Conservation (phyloP, 495 filamentous ascomycete genomes). For the Penicillium cataractarum region DNA sequence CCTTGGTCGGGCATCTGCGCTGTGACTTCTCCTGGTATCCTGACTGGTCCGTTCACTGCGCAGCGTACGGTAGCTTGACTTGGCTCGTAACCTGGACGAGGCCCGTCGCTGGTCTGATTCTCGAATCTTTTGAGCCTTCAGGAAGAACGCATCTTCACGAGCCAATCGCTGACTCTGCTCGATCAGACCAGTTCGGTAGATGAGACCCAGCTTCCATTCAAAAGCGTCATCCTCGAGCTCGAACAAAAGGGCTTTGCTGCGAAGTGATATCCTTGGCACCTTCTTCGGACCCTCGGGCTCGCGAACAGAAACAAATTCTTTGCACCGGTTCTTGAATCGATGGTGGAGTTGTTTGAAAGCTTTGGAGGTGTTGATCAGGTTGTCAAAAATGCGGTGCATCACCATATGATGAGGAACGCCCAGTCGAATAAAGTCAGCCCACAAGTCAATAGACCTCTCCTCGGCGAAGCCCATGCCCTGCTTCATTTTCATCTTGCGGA, state of each 20-base stretch:
- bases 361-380: constrained; percentile 84
- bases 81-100: constrained; percentile 55
- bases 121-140: constrained; percentile 85
- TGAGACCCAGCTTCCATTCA: constrained; percentile 93
- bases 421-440: constrained; percentile 80
- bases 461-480: constrained; percentile 61
- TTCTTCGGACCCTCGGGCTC: constrained; percentile 80
- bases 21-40: constrained; percentile 57
- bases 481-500: constrained; percentile 74
- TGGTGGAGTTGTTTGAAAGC: constrained; percentile 87
- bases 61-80: constrained; percentile 50
- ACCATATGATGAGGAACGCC: constrained; percentile 95
- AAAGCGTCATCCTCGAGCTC: constrained; percentile 96
- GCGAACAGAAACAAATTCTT: constrained; percentile 84
- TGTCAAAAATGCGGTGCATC: constrained; percentile 89
- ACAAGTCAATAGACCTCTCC: constrained; percentile 84
- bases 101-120: constrained; percentile 59
- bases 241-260: constrained; percentile 79
- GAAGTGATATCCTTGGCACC: constrained; percentile 80
- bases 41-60: constrained; percentile 49
- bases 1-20: constrained; percentile 48
- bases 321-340: constrained; percentile 81
- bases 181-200: constrained; percentile 83
- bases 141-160: constrained; percentile 82
- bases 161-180: constrained; percentile 90